A percentile compares a stretch with the other conserved stretches of the same genome.
phyloP scores from a whole-genome alignment of 805 yeast species.

The Monosporozyma aquatica region DNA sequence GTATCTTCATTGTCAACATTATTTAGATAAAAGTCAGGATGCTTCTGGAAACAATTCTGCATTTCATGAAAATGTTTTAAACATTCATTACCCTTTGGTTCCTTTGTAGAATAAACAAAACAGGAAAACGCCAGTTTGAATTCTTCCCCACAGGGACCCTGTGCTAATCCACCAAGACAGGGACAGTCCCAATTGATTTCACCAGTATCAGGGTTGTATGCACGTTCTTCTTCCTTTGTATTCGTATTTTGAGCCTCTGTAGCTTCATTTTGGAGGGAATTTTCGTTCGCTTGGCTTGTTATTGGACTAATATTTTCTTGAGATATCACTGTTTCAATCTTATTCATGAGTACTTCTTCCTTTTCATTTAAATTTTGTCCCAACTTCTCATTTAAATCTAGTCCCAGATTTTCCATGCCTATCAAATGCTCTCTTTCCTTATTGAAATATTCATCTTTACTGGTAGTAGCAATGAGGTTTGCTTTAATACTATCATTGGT shows the following conservation, averaged over 20 bases:
- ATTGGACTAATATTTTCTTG: too few relatives aligned
- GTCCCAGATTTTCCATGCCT: too few relatives aligned
- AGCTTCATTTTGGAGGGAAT: too few relatives aligned
- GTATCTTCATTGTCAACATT: conserved; percentile 34
- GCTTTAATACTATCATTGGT: too few relatives aligned
- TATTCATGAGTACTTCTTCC: too few relatives aligned
- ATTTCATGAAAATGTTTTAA: conserved; percentile 79
- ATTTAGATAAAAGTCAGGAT: conserved; percentile 90
- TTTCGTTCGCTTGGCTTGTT: too few relatives aligned
- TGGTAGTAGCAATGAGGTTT: too few relatives aligned
- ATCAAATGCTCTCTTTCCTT: too few relatives aligned
- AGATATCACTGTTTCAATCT: too few relatives aligned
- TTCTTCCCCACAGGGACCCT: conserved; percentile 97
- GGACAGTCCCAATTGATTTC: conserved; percentile 99
- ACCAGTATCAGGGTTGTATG: conserved; percentile 93
- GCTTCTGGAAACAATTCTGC: conserved; percentile 87
- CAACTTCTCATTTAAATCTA: too few relatives aligned
- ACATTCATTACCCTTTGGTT: conserved; percentile 96
- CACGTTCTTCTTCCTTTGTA: conserved; percentile 46
- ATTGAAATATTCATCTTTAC: background rate
- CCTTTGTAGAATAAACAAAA: conserved; percentile 86
- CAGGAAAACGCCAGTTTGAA: conserved; percentile 92
- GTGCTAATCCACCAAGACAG: conserved; percentile 98
- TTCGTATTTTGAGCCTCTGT: too few relatives aligned
- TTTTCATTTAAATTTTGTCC: too few relatives aligned